Base-by-base conservation (phyloP, 805 yeast species). In the Candida nemodendra region DNA sequence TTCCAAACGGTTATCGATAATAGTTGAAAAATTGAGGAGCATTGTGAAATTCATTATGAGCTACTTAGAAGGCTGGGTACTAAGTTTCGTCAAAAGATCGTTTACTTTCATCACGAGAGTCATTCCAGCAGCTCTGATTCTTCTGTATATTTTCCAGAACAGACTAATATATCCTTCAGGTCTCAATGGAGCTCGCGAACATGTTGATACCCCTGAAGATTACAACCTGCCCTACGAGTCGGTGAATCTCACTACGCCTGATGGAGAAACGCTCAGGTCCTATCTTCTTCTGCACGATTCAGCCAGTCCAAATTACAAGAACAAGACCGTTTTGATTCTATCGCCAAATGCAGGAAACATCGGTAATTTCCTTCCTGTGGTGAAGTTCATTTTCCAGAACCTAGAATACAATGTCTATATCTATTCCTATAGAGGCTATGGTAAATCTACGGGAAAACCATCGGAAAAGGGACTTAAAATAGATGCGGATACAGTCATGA, bases 341-440 rank as follows among this genome's bases (percentile, higher is more conserved):
- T 80, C 89, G 33, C 98, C 98, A 4, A 91, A 91, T 62, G 97
- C 97, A 2, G 98, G 98, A 4, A 91, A 93, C 59, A 91, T 91
- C 47, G 98, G 98, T 13, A 88, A 87, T 56, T 81, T 84, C 19
- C 65, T 91, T 32, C 96, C 96, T 2, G 76, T 88, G 7, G 95
- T 85, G 3, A 70, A 80, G 32, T 59, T 82, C 8, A 79, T 90
- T 45, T 85, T 77, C 61, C 63, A 69, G 33, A 63, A 69, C 26
- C 72, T 82, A 60, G 76, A 78, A 11, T 78, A 80, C 62, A 88
- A 90, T 59, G 95, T 89, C 2, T 74, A 91, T 32, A 78, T 86
- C 4, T 84, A 87, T 50, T 86, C 95, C 1, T 91, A 91, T 61
- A 68, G 99, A 51, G 98, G 99, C 0, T 90, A 90, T 60, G 97